Evolutionary conservation across 306 rosid species (phyloP).

Genomic region (Trifolium repens): DNA sequence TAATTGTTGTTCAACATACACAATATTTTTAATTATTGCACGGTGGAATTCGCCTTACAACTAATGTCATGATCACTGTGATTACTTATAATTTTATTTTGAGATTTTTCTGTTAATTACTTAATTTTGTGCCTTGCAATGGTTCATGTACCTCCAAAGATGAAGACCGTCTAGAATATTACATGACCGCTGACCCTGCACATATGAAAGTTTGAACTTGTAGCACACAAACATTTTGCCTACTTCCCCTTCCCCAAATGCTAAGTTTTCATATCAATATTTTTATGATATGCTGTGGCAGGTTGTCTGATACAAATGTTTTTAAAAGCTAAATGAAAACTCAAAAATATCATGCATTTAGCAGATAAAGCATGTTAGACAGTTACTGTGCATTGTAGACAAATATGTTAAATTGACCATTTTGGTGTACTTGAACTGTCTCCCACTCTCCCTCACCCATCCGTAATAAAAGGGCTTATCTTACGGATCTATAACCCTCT

Average conservation of each 20-base stretch:
- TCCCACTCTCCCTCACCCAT: conserved; percentile 1
- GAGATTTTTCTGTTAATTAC: background rate
- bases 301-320: background rate
- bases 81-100: background rate
- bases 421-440: conserved; percentile 13
- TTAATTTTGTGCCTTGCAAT: background rate
- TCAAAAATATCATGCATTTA: conserved; percentile 8
- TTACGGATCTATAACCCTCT: background rate
- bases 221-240: background rate
- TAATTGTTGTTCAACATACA: background rate
- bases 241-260: conserved; percentile 5
- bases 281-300: background rate
- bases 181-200: background rate
- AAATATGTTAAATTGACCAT: conserved; percentile 1
- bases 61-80: background rate
- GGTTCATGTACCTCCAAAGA: conserved; percentile 17
- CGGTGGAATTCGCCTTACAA: background rate
- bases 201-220: background rate
- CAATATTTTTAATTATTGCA: background rate
- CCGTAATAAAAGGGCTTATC: background rate
- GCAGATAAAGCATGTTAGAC: background rate
- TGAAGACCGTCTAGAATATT: conserved; percentile 5
- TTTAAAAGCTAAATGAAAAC: conserved; percentile 2
- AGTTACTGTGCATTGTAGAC: background rate
- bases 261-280: background rate